Base-by-base conservation (phyloP, 2,329 filamentous ascomycete species). In the Fusarium pininemorale region DNA sequence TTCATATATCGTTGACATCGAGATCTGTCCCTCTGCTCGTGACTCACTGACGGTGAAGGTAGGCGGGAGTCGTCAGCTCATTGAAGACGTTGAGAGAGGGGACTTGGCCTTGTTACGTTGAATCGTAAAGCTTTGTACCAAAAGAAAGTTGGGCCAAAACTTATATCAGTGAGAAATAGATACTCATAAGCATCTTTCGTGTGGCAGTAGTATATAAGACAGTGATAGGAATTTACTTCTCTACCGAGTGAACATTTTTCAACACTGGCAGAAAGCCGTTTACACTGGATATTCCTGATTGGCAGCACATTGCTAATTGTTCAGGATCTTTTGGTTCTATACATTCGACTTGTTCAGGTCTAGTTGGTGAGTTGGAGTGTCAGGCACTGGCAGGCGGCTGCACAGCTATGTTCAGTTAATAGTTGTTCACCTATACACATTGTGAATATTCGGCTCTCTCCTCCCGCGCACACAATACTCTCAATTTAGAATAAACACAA, bases 1-100 rank as follows among this genome's bases (percentile, higher is more conserved):
- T 37, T 57, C 54, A 30, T n/a, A 42, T 39, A 28, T 24, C 30
- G 13, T 26, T 44, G n/a, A n/a, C 45, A 74, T 71, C 54, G 58
- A 72, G 71, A 72, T 74, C 54, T 68, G 53, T 53, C 53, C 32
- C 22, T 58, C 42, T 20, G 48, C 57, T 32, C 47, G 62, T 73
- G 71, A 73, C 74, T 73, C 50, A 74, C 45, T 57, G 37, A 32
- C 26, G 16, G 41, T 59, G 20, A 41, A 50, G 56, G 30, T 50
- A 32, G 50, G 54, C 57, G 24, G 54, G 57, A 57, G 62, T 68
- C 56, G 62, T 72, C 57, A 63, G 57, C 62, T 72, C 39, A 28
- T 61, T 39, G 28, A 26, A 28, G 35, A 24, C 39, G 47, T 28
- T 38, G 28, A 37, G 42, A 41, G 44, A 45, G 37, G 18, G 28